Conservation (phyloP, 2,329 filamentous ascomycete species). For the Penicillium griseofulvum region DNA sequence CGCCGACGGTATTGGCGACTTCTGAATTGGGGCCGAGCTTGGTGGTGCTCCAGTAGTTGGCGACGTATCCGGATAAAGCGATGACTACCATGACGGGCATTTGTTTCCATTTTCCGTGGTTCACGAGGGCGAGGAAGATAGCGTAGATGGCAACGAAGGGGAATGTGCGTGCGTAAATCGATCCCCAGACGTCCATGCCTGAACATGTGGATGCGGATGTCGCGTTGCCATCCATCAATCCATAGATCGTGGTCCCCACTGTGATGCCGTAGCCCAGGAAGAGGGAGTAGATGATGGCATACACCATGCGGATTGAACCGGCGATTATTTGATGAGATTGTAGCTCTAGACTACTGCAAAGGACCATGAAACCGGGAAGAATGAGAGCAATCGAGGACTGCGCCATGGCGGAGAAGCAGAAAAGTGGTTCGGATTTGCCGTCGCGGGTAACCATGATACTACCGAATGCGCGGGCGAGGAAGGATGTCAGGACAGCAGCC, state of each 20-base stretch:
- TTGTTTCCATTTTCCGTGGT: slow-evolving; percentile 79
- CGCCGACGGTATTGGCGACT: slow-evolving; percentile 74
- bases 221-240: slow-evolving; percentile 57
- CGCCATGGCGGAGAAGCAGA: slow-evolving; percentile 71
- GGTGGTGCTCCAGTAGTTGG: slow-evolving; percentile 71
- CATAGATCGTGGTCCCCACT: slow-evolving; percentile 63
- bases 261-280: slow-evolving; percentile 73
- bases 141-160: slow-evolving; percentile 75
- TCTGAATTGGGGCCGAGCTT: slow-evolving; percentile 70
- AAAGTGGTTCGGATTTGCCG: slow-evolving; percentile 44
- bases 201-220: slow-evolving; percentile 52
- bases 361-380: slow-evolving; percentile 66
- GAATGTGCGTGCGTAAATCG: slow-evolving; percentile 55
- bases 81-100: slow-evolving; percentile 75
- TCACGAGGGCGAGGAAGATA: slow-evolving; percentile 72
- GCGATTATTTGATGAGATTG: slow-evolving; percentile 69
- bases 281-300: slow-evolving; percentile 71
- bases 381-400: slow-evolving; percentile 73
- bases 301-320: slow-evolving; percentile 73
- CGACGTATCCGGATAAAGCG: slow-evolving; percentile 69
- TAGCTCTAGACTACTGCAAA: slow-evolving; percentile 63
- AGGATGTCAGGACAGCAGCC: slow-evolving; percentile 65
- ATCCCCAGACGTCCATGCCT: slow-evolving; percentile 50
- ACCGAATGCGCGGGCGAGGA: slow-evolving; percentile 66
- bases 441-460: slow-evolving; percentile 56